Percentiles rank a stretch among this genome's conserved stretches.
Conservation (phyloP, 768 basidiomycete genomes). For the Vararia minispora region DNA sequence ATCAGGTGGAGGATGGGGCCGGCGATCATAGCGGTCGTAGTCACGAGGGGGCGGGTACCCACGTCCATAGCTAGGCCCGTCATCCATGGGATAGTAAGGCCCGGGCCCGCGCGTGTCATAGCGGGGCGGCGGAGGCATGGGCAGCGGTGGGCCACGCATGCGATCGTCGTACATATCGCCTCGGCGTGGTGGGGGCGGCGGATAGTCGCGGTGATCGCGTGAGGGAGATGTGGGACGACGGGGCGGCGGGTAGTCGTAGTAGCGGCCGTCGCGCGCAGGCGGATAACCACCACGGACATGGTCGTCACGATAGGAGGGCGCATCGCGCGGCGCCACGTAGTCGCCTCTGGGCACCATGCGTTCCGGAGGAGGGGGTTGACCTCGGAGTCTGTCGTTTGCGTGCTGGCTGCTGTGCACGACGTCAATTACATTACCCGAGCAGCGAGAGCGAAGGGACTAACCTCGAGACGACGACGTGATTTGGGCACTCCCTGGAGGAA, state of each 20-base stretch:
- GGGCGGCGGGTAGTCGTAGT: slow-evolving; percentile 40
- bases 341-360: slow-evolving; percentile 44
- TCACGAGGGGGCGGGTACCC: slow-evolving; percentile 39
- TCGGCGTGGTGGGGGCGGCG: slow-evolving; percentile 32
- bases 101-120: slow-evolving; percentile 40
- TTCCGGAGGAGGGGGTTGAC: slow-evolving; percentile 46
- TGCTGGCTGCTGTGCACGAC: slow-evolving; percentile 26
- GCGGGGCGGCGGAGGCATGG: slow-evolving; percentile 39
- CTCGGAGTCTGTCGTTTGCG: slow-evolving; percentile 22
- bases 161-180: slow-evolving; percentile 68
- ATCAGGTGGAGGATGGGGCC: slow-evolving; percentile 29
- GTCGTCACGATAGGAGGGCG: slow-evolving; percentile 42
- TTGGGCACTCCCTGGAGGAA: slow-evolving; percentile 58
- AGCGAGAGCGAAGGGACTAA: slow-evolving; percentile 24
- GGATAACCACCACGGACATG: slow-evolving; percentile 32
- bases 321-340: slow-evolving; percentile 33
- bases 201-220: slow-evolving; percentile 60
- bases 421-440: slow-evolving; percentile 16
- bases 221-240: slow-evolving; percentile 51
- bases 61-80: slow-evolving; percentile 40
- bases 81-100: slow-evolving; percentile 30
- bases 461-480: slow-evolving; percentile 33
- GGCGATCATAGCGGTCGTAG: slow-evolving; percentile 50
- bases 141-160: slow-evolving; percentile 35
- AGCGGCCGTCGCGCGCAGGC: slow-evolving; percentile 41